Evolutionary conservation across 176 grass and related monocot genomes (phyloP), one percentile per base, ranked within the genome.

Genomic region (Poa pratensis): DNA sequence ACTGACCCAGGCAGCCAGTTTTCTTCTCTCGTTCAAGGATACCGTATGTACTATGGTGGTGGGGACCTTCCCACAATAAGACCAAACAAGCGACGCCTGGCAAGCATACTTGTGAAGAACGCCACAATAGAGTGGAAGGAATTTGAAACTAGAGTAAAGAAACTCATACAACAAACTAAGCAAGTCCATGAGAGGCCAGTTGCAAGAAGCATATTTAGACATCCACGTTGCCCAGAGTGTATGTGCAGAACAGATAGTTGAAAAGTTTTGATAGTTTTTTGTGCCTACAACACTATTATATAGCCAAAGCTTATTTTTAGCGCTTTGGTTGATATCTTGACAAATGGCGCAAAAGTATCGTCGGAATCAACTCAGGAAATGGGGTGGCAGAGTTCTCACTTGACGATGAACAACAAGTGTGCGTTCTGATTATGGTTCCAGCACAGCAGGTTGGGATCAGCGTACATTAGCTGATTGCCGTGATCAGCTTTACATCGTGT

Each of bases 11-110:
- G 96, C 28, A 99, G 96, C 80, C 96, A 99, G 79, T 80, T 99
- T 26, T 99, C 93, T 7, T 95, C 91, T 61, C 91, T 99, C 54
- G 96, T 99, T 80, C 93, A 94, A 70, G 96, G 96, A 66, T 92
- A 95, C n/a, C 89, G 96, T 27, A 99, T 98, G 96, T 99, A 96
- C 50, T 99, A 94, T 18, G 96, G 96, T 55, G 91, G 76, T 72
- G 84, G 91, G 43, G 86, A 90, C 61, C 93, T 96, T 86, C 91
- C 93, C 45, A 94, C 96, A 28, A 84, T 96, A 85, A 87, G 96
- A 42, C 96, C 96, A 61, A 99, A 96, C 64, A 99, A 96, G 60
- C 93, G 93, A 5, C 76, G 93, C 34, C 66, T 99, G 73, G 91
- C 93, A 8, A 96, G 88, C 76, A 96, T 99, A 88, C 91, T 96